phyloP scores from a whole-genome alignment of 2,329 filamentous ascomycete genomes.

The Cercospora sp. region DNA sequence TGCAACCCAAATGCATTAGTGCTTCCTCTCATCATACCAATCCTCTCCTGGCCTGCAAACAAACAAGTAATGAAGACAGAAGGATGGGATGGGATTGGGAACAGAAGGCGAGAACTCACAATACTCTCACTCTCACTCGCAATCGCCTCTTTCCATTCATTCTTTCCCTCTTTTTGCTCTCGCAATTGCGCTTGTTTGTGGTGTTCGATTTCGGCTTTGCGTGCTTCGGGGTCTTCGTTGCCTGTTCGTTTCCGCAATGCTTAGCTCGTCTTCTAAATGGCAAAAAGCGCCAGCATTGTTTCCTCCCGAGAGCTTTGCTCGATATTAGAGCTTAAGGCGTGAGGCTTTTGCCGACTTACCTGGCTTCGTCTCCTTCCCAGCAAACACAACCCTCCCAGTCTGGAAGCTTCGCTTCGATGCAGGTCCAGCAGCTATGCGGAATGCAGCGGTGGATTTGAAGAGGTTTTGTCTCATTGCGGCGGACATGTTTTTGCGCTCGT shows the following conservation, averaged over 20 bases:
- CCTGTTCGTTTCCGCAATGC: no score
- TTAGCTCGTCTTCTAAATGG: no score
- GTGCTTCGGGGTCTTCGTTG: constrained; percentile 37
- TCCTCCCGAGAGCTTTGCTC: no score
- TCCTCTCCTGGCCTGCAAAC: no score
- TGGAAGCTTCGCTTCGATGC: constrained; percentile 38
- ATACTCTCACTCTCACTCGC: constrained; percentile 78
- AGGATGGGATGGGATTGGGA: no score
- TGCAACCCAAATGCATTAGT: no score
- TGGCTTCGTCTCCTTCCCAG: constrained; percentile 48
- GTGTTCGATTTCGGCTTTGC: constrained; percentile 47
- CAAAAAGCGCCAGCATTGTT: no score
- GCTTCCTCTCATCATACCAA: no score
- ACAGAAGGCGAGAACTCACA: constrained; percentile 46
- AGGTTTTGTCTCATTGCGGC: neutral
- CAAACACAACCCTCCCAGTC: constrained; percentile 39
- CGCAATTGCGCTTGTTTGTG: constrained; percentile 64
- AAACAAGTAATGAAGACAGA: no score
- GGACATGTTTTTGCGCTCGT: no score
- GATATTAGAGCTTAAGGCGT: no score
- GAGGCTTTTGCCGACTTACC: no score
- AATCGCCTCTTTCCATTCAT: constrained; percentile 74
- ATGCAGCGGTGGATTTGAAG: neutral
- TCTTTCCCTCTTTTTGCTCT: constrained; percentile 59
- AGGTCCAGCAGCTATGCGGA: constrained; percentile 5